Evolutionary conservation across 139 green algal species (phyloP).

Genomic region (Coelastrella sp.): DNA sequence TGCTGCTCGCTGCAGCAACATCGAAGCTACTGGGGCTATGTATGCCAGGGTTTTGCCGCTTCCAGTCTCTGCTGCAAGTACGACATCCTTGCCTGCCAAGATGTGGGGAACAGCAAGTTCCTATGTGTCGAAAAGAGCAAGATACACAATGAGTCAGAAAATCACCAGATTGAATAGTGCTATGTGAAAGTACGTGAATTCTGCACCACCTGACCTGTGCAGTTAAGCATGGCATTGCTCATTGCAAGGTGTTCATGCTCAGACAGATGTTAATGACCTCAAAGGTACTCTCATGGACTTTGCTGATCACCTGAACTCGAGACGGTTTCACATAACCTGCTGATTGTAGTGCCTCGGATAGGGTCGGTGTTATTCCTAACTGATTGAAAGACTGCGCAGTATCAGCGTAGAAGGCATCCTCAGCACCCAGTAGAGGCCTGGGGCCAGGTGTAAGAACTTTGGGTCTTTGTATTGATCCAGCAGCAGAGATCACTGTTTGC

Average conservation of each 20-base stretch:
- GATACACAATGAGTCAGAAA: background rate
- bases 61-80: conserved; percentile 96
- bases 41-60: conserved; percentile 98
- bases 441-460: background rate
- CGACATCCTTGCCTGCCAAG: conserved; percentile 71
- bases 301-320: conserved; percentile 65
- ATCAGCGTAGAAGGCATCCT: conserved; percentile 66
- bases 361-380: conserved; percentile 52
- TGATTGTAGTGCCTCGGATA: conserved; percentile 55
- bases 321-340: conserved; percentile 64
- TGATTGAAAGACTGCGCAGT: conserved; percentile 50
- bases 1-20: conserved; percentile 56
- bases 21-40: conserved; percentile 82
- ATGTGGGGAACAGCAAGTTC: conserved; percentile 68
- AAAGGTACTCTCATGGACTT: no score
- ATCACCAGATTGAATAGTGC: background rate
- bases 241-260: background rate
- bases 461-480: background rate
- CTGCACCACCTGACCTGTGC: background rate
- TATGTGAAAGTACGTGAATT: background rate
- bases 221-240: background rate
- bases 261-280: background rate
- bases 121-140: conserved; percentile 53
- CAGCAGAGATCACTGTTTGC: background rate
- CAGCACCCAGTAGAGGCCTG: background rate